Percentiles rank a stretch among this genome's conserved stretches.
Conservation (phyloP, 768 basidiomycete species). For the Fomitopsis serialis region DNA sequence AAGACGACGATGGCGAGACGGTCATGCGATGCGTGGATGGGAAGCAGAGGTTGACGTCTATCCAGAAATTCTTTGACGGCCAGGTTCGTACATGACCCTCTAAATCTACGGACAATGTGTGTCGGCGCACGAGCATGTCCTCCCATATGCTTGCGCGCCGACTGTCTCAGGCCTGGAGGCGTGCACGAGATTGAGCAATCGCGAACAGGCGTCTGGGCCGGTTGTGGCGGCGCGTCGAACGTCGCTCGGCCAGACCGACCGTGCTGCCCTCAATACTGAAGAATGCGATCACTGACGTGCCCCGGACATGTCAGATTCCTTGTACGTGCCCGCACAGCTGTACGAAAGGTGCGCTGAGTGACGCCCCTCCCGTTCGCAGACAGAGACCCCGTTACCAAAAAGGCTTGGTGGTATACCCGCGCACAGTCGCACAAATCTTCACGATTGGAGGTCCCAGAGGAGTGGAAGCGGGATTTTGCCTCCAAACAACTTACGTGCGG, state of each 20-base stretch:
- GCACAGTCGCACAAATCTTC: constrained; percentile 38
- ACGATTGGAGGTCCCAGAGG: constrained; percentile 49
- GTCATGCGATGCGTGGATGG: constrained; percentile 46
- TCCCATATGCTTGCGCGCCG: neutral
- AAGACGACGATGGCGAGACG: constrained; percentile 35
- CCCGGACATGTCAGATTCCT: constrained; percentile 38
- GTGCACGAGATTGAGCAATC: too few species aligned
- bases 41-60: constrained; percentile 46
- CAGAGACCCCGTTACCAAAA: constrained; percentile 50
- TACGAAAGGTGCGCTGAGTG: constrained; percentile 14
- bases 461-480: constrained; percentile 45
- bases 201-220: too few species aligned
- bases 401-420: constrained; percentile 57
- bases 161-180: too few species aligned
- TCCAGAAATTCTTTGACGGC: constrained; percentile 44
- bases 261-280: neutral
- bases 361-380: constrained; percentile 38
- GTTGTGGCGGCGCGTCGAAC: too few species aligned
- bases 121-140: neutral
- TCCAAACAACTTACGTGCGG: constrained; percentile 63
- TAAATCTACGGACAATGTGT: too few species aligned
- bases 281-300: neutral
- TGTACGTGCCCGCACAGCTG: constrained; percentile 31
- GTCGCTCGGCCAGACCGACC: neutral
- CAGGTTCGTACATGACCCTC: too few species aligned